These are phyloP conservation scores for Alternaria sp. DNA, from an alignment of 2,329 filamentous ascomycete genomes.

Conservation along the genomic window DNA sequence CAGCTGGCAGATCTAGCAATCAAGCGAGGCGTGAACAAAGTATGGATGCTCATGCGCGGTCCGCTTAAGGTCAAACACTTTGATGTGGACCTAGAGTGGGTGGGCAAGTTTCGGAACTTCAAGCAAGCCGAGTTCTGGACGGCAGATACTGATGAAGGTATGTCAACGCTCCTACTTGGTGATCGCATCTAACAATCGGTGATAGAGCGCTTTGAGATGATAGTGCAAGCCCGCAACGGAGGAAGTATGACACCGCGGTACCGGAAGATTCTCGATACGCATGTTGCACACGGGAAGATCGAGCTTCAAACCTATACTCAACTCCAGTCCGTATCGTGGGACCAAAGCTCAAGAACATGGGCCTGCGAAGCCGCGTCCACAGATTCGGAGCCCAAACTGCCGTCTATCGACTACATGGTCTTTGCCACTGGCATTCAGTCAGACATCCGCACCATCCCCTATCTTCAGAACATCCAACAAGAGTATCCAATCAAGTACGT, in stretches of 20 bases:
- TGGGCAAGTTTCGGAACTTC: slow-evolving; percentile 80
- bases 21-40: slow-evolving; percentile 67
- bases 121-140: slow-evolving; percentile 80
- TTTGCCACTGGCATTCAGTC: slow-evolving; percentile 76
- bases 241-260: slow-evolving; percentile 77
- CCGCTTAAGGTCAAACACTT: slow-evolving; percentile 73
- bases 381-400: slow-evolving; percentile 59
- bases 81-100: slow-evolving; percentile 78
- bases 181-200: background rate
- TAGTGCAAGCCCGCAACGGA: slow-evolving; percentile 70
- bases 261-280: slow-evolving; percentile 68
- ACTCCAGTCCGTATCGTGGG: slow-evolving; percentile 60
- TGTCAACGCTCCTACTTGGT: background rate
- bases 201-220: slow-evolving; percentile 68
- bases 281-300: slow-evolving; percentile 60
- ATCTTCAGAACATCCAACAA: slow-evolving; percentile 64
- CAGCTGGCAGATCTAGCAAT: slow-evolving; percentile 74
- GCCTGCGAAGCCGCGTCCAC: slow-evolving; percentile 42
- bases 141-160: slow-evolving; percentile 70
- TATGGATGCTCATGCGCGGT: slow-evolving; percentile 73
- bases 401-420: slow-evolving; percentile 70
- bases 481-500: slow-evolving; percentile 67
- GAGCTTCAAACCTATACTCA: slow-evolving; percentile 64
- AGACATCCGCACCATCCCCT: slow-evolving; percentile 66
- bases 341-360: slow-evolving; percentile 51